Evolutionary conservation across 768 basidiomycete species (phyloP), one percentile per base, ranked within the genome.

Genomic region (Termitomyces sp.): DNA sequence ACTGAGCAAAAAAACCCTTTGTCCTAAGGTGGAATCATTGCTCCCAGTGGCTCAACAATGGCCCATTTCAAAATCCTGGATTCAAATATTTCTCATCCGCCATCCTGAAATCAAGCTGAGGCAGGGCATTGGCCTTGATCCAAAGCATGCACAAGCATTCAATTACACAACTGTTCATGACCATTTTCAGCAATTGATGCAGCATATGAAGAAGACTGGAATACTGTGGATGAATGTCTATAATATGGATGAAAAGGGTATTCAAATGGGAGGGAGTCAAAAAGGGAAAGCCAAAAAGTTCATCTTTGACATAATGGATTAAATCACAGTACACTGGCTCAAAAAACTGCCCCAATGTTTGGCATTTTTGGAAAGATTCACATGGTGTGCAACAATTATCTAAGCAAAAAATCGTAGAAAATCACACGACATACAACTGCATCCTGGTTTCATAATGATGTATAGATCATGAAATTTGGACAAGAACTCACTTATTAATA

Each of bases 221-320:
- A 71, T 74, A 17, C 70, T 68, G 5, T 51, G 57, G 17, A 60
- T 67, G 45, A 66, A 74, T 49, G 45, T 66, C 15, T 72, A 62
- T n/a, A 73, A 72, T 40, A 40, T 40, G 38, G 38, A 40, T n/a
- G n/a, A 40, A n/a, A 40, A 40, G 38, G 38, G 5, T 5, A 32
- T 32, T 9, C 30, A 32, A 32, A 32, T 32, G 30, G 7, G 30
- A 32, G 30, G 30, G 1, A 32, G 71, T 0, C 21, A 56, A 8
- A 70, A 68, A 47, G 54, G 37, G 2, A 45, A 57, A 10, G 46
- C 48, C 3, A 45, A 53, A 19, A 67, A 68, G 55, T 66, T 60
- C 51, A 57, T 66, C 38, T 63, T 66, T 46, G 34, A 49, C 1
- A 22, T 59, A 0, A 22, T 53, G 1, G 43, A 59, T 2, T n/a